phyloP scores from a whole-genome alignment of 1,284 basidiomycete species.

The Chalciporus sp. region DNA sequence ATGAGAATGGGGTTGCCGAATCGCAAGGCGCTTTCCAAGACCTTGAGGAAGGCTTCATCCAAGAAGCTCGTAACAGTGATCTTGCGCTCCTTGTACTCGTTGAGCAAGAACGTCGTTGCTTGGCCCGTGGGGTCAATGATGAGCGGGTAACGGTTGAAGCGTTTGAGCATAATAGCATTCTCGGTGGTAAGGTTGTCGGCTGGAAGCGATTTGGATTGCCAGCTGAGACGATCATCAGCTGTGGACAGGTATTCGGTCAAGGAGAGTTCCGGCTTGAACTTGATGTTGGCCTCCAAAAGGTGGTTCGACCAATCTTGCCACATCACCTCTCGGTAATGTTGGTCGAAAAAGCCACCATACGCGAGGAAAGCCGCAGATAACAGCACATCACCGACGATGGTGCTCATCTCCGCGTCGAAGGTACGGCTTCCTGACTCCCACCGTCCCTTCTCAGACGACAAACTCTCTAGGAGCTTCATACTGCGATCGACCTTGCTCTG shows the following conservation, averaged over 20 bases:
- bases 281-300: constrained; percentile 87
- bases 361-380: constrained; percentile 97
- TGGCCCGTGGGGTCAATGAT: constrained; percentile 99
- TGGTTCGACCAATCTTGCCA: constrained; percentile 95
- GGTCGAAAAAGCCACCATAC: constrained; percentile 98
- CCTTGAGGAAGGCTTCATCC: constrained; percentile 98
- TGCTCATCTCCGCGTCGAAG: constrained; percentile 98
- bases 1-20: constrained; percentile 98
- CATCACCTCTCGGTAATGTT: constrained; percentile 96
- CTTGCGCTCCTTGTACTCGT: constrained; percentile 95
- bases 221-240: constrained; percentile 93
- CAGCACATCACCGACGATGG: constrained; percentile 96
- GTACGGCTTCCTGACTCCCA: constrained; percentile 97
- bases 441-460: constrained; percentile 92
- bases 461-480: constrained; percentile 92
- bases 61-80: constrained; percentile 98
- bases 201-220: constrained; percentile 95
- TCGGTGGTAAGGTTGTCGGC: constrained; percentile 96
- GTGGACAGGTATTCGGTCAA: constrained; percentile 96
- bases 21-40: constrained; percentile 96
- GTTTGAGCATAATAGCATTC: constrained; percentile 99
- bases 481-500: constrained; percentile 97
- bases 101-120: constrained; percentile 91
- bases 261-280: constrained; percentile 91
- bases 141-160: constrained; percentile 97